phyloP scores from a whole-genome alignment of 2,329 filamentous ascomycete species.

The Diaporthe ampelina region DNA sequence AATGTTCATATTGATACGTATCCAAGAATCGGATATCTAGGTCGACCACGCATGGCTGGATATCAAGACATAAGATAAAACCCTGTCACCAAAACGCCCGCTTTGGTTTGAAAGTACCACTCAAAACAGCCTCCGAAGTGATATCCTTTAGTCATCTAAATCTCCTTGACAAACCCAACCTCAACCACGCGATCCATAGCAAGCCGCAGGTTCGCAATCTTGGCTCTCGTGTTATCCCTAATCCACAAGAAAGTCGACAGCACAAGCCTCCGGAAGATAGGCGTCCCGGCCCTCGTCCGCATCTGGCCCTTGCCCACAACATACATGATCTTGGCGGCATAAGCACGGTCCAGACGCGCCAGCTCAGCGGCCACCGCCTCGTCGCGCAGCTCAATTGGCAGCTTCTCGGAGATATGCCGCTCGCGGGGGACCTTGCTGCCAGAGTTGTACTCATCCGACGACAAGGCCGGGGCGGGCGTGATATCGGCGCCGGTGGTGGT shows the following conservation, averaged over 20 bases:
- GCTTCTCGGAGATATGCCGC: conserved; percentile 37
- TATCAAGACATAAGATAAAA: neutral
- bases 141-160: conserved; percentile 52
- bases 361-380: conserved; percentile 54
- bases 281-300: conserved; percentile 59
- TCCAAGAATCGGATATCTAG: neutral
- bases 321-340: conserved; percentile 64
- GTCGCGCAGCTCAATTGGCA: conserved; percentile 47
- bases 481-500: conserved; percentile 20
- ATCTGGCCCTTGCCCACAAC: conserved; percentile 73
- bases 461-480: neutral
- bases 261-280: conserved; percentile 58
- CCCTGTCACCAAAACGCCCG: neutral
- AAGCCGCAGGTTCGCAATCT: conserved; percentile 72
- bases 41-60: neutral
- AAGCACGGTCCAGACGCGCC: conserved; percentile 59
- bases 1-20: no score
- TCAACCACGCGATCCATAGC: conserved; percentile 73
- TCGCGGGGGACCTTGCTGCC: neutral
- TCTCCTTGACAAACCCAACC: conserved; percentile 77
- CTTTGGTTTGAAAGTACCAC: neutral
- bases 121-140: no score
- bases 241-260: conserved; percentile 72
- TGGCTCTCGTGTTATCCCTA: conserved; percentile 73
- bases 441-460: neutral